Base-by-base conservation (phyloP, 2,329 filamentous ascomycete species). In the Sphaerulina vaccinii region DNA sequence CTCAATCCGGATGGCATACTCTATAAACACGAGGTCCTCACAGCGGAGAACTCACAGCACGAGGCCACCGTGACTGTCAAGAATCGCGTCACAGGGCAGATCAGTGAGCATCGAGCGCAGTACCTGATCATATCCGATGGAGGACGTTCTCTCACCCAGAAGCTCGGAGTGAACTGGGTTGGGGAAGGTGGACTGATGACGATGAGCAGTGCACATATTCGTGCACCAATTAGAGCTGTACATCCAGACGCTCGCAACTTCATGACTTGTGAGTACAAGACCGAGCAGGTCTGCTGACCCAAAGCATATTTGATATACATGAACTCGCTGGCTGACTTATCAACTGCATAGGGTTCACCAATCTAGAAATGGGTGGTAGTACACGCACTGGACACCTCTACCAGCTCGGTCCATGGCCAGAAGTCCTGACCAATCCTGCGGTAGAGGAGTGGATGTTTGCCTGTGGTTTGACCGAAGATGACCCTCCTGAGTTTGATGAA, bases 1-100 rank as follows among this genome's bases (percentile, higher is more conserved):
- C 54, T 70, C 27, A 70, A 67, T 49, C 64, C 65, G 1, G 39
- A 52, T 1, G 66, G 62, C 1, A 55, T 71, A n/a, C 48, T 49
- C 18, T 68, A 65, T 44, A 39, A 49, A 2, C 52, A 59, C 10
- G 65, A 69, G 45, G 67, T 71, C 2, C 41, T 23, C 13, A 24
- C 39, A 2, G 22, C 22, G 3, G 39, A 42, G 22, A 24, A 42
- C 5, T 11, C 2, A 3, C 18, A 22, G 10, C 18, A 42, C 18
- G 16, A 16, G 19, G 39, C 19, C 13, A 4, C 5, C 3, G 39
- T 42, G 8, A 42, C 35, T 7, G 35, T 29, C 7, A 37, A 15
- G 35, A 15, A 37, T 15, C 35, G 35, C 7, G 10, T 7, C 10
- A 37, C 35, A 8, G 35, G 35, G 15, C 6, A 37, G 35, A 15